A percentile compares a stretch with the other conserved stretches of the same genome.
Conservation (phyloP, 768 basidiomycete genomes). For the Mycena alexandri region DNA sequence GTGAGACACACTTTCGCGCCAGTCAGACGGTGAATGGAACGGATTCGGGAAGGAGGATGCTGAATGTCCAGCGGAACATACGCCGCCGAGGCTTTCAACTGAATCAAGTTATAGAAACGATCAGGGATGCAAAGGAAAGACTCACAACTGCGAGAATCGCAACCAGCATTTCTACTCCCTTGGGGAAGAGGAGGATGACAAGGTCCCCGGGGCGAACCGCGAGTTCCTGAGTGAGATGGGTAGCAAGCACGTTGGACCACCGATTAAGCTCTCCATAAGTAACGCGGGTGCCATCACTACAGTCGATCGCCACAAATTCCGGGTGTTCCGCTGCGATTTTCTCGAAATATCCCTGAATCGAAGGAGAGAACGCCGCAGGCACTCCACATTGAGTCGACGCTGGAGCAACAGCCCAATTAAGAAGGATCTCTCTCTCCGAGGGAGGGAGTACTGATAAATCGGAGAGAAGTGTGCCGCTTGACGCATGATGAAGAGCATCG, state of each 20-base stretch:
- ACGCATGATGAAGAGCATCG: constrained; percentile 6
- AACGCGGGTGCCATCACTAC: background rate
- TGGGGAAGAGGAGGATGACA: constrained; percentile 9
- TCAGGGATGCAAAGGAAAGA: background rate
- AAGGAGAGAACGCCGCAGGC: constrained; percentile 1
- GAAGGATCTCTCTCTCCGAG: background rate
- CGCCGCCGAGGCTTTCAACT: constrained; percentile 10
- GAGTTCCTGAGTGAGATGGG: background rate
- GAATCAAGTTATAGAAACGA: background rate
- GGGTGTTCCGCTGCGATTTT: background rate
- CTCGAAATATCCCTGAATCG: constrained; percentile 13
- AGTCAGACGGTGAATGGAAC: background rate
- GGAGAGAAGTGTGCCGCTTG: background rate
- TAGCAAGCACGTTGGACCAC: constrained; percentile 1
- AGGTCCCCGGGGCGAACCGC: constrained; percentile 1
- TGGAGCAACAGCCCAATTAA: constrained; percentile 3
- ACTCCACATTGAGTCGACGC: constrained; percentile 1
- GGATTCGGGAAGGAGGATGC: background rate
- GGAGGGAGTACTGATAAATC: background rate
- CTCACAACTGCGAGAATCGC: constrained; percentile 12
- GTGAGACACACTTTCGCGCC: constrained; percentile 16
- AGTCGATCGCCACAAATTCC: constrained; percentile 5
- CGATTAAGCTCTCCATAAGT: constrained; percentile 8
- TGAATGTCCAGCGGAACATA: constrained; percentile 10
- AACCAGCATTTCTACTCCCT: constrained; percentile 16